Evolutionary conservation across 2,329 filamentous ascomycete genomes (phyloP), one percentile per base, ranked within the genome.

Genomic region (Lithohypha guttulata): DNA sequence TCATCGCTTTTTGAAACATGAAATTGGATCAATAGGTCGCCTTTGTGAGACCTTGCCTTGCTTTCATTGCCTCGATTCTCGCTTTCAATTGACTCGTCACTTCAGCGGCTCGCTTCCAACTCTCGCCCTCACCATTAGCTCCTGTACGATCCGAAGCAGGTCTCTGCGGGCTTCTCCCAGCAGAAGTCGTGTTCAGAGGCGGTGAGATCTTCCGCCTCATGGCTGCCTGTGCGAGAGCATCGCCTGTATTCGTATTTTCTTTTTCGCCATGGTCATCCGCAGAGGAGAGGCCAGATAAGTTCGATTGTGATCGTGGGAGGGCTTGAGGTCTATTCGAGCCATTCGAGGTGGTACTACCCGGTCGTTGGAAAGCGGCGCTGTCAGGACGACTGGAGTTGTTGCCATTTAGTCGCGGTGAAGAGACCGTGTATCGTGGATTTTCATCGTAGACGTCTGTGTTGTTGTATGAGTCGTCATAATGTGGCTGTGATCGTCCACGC

Each of bases 61-160:
- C 63, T 72, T 96, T 98, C 91, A 98, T 98, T 69, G 91, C 83
- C 68, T 96, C 91, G 60, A 98, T 98, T 58, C 91, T 77, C 37
- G 89, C 86, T 68, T 96, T 98, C 55, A 98, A 62, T 59, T 95
- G 91, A 61, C 87, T 95, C 39, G 91, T 98, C 42, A 98, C 91
- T 66, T 98, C 91, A 2, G 91, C 91, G 13, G 91, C 91, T 51
- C 91, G 73, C 66, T 87, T 93, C 91, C 91, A 98, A 58, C 87
- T 96, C 65, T 98, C 91, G 13, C 79, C 77, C 1, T 77, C 77
- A 32, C 78, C 73, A 7, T n/a, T 14, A n/a, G 26, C n/a, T 11
- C 26, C 15, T 11, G 26, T 11, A n/a, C 26, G n/a, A 11, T 14
- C 26, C 26, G 26, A 14, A 4, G 26, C 26, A 14, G 46, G 29